Evolutionary conservation across 108 stramenopile genomes (phyloP), one percentile per base, ranked within the genome.

Genomic region (Mayamaea pseudoterrestris): DNA sequence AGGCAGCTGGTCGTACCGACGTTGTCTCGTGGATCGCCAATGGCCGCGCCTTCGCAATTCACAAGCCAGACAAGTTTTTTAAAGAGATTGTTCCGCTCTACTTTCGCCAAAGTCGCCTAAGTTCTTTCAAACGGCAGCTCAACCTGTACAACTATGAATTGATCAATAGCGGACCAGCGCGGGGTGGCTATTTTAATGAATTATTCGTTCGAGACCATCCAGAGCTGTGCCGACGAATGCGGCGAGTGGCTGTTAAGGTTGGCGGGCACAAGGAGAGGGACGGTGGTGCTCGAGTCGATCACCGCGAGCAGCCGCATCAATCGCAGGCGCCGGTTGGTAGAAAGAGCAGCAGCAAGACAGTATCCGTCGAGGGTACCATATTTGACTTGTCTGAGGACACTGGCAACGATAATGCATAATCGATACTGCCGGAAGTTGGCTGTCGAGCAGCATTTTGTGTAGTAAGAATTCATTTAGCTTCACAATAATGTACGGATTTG

Each of bases 81-180:
- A 57, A 66, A 41, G 62, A 80, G 25, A 65, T 93, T 41, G 75
- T 94, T 64, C 88, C 83, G 5, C 57, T 65, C 6, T 93, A 91
- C 60, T 97, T 97, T 52, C 79, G 82, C 16, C 92, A 90, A 45
- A 80, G 75, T 40, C 77, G 84, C 42, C 61, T 81, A 53, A 68
- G 82, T 23, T 82, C 81, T 27, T 93, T 96, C 68, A 85, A 93
- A 59, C 57, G 94, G n/a, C 92, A 95, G 57, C 71, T 95, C n/a
- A 93, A 95, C 54, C 66, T 93, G 8, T 91, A 91, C 52, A 83
- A 80, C 12, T 91, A 86, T 43, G 57, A 66, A 27, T 64, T 74
- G 18, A 70, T 86, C 51, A 86, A 79, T 16, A 65, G 67, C 24
- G 90, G 90, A 3, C 75, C 68, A 6, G 75, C 79, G 28, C 60